Conservation (phyloP, 2,329 filamentous ascomycete species). For the Paracoccidioides brasiliensis region DNA sequence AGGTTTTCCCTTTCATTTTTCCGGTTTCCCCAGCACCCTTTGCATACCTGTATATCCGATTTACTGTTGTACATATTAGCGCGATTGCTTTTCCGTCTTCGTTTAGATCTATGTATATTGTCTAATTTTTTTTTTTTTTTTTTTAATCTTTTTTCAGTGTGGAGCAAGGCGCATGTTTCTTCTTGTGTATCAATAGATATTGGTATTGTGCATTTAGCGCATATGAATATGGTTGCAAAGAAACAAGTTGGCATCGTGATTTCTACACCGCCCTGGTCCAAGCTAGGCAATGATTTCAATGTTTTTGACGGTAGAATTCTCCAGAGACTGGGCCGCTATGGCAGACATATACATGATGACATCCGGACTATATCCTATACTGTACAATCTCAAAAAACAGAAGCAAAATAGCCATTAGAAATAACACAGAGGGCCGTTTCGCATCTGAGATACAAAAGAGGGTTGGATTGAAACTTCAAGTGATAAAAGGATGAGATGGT, state of each 20-base stretch:
- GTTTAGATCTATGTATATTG: slow-evolving; percentile 14
- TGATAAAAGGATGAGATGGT: neutral
- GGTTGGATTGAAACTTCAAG: neutral
- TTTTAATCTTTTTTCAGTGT: neutral
- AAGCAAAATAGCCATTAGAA: neutral
- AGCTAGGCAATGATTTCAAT: too few species aligned
- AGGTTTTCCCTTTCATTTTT: neutral
- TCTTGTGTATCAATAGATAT: slow-evolving; percentile 1
- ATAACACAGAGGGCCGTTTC: neutral
- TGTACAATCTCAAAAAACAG: neutral
- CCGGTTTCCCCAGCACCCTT: slow-evolving; percentile 3
- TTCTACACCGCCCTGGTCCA: too few species aligned
- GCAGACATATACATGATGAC: too few species aligned
- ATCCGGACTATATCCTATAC: neutral
- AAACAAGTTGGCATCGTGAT: too few species aligned
- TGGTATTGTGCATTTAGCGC: neutral
- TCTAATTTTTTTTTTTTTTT: neutral
- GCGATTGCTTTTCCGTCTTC: neutral
- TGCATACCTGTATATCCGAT: slow-evolving; percentile 1
- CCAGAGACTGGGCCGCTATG: too few species aligned
- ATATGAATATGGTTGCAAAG: neutral
- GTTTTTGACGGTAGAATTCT: too few species aligned
- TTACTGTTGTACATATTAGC: slow-evolving; percentile 1
- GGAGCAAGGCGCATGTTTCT: neutral
- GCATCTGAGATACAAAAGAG: neutral